Evolutionary conservation across 1,139 yeast genomes (phyloP).

Genomic region (Torulaspora globosa): DNA sequence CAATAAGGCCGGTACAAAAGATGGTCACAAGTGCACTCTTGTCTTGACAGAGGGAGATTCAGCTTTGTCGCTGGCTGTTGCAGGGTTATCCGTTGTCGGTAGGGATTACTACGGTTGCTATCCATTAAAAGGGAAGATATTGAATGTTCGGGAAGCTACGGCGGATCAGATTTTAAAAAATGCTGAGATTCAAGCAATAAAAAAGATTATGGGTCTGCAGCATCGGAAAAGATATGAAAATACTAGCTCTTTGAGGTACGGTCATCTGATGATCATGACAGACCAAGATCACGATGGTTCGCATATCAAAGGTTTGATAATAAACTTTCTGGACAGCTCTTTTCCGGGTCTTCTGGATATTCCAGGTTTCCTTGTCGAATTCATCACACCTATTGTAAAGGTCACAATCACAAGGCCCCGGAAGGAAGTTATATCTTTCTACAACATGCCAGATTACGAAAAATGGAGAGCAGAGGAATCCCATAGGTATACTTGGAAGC

Average conservation of each 20-base stretch:
- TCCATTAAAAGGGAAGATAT: conserved; percentile 90
- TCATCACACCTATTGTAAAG: conserved; percentile 94
- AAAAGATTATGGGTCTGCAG: conserved; percentile 92
- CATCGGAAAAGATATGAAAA: conserved; percentile 83
- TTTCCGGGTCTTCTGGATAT: conserved; percentile 90
- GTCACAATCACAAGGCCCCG: conserved; percentile 73
- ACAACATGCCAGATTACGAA: conserved; percentile 95
- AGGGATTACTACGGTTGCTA: conserved; percentile 93
- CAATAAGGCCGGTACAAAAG: conserved; percentile 91
- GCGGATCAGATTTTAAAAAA: conserved; percentile 91
- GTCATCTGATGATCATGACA: conserved; percentile 98
- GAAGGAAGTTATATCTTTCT: conserved; percentile 64
- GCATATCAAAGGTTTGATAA: conserved; percentile 93
- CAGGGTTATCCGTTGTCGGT: conserved; percentile 94
- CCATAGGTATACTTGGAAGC: conserved; percentile 72
- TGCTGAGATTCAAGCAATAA: conserved; percentile 90
- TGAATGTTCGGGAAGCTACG: conserved; percentile 94
- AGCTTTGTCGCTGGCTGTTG: conserved; percentile 87
- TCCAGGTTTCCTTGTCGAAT: conserved; percentile 90
- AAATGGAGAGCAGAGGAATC: conserved; percentile 89
- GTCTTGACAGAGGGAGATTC: conserved; percentile 97
- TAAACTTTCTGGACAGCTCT: conserved; percentile 87
- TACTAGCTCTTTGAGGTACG: conserved; percentile 76
- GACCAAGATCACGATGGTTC: conserved; percentile 99
- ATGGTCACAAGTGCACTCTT: conserved; percentile 86